phyloP scores from a whole-genome alignment of 2,329 filamentous ascomycete species.

The Fusarium sp. region DNA sequence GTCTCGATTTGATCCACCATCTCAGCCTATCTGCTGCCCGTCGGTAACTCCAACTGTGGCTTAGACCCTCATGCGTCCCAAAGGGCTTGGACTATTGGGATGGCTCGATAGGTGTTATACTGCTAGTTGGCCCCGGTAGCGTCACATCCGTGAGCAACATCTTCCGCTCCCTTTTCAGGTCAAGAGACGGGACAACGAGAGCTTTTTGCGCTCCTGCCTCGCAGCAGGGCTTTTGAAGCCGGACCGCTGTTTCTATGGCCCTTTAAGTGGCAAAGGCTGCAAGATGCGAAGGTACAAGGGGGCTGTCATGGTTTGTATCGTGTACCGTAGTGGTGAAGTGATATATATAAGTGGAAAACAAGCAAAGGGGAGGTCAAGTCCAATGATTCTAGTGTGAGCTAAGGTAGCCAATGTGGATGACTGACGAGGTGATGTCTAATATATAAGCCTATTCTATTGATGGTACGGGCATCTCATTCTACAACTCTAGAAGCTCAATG shows the following conservation, averaged over 20 bases:
- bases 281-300: too few species aligned
- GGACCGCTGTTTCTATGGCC: neutral
- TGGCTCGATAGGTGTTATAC: neutral
- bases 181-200: neutral
- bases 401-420: neutral
- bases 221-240: neutral
- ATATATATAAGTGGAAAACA: neutral
- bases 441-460: neutral
- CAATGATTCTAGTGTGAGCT: too few species aligned
- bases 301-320: too few species aligned
- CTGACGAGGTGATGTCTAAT: neutral
- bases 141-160: neutral
- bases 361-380: too few species aligned
- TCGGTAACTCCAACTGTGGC: neutral
- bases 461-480: neutral
- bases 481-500: neutral
- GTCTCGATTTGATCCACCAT: neutral
- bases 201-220: neutral
- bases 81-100: too few species aligned
- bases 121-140: neutral
- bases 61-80: too few species aligned
- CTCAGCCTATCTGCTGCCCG: neutral
- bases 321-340: neutral
- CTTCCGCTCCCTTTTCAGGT: neutral
- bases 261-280: neutral